Evolutionary conservation across 1,284 basidiomycete genomes (phyloP), one percentile per base, ranked within the genome.

Genomic region (Chalciporus sp.): DNA sequence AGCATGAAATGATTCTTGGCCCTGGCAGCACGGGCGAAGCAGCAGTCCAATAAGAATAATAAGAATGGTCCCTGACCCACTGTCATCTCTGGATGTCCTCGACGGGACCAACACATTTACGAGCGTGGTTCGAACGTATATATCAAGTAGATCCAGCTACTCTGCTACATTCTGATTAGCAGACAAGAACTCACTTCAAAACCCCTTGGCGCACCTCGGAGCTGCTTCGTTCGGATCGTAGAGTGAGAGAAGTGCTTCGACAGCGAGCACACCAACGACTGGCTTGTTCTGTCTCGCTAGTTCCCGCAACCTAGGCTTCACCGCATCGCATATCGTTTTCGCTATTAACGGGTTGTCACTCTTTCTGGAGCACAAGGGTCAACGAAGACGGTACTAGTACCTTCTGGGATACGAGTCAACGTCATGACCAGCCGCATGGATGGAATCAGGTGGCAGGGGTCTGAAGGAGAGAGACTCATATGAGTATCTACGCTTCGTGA

Each of bases 261-360:
- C 55, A 10, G 66, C 62, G 5, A 70, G 54, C 14, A 43, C 51
- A 31, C 66, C 65, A n/a, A 70, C 45, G 1, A 56, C 29, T n/a
- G 35, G 31, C 2, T 44, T 37, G 0, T 57, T 4, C 14, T 43
- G 53, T 9, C 19, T 40, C 2, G 65, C 62, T 26, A 69, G 19
- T 11, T 63, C 17, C 12, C 29, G 50, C 16, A 66, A 37, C 27
- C 49, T 55, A 2, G 48, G 42, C 20, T 48, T 58, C 27, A 61
- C 52, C n/a, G 0, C 0, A 3, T 19, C n/a, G 11, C 64, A 70
- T 11, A 37, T 27, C 1, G 5, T 3, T n/a, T 27, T 47, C 6
- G 50, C 63, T 59, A 17, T 39, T 2, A 1, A 31, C 16, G 16
- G 12, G n/a, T 49, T 33, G 42, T 4, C 3, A 35, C 0, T 35